A percentile compares a stretch with the other conserved stretches of the same genome.
These are phyloP conservation scores for Dunaliella primolecta DNA, from an alignment of 139 green algal species.

Conservation along the genomic window DNA sequence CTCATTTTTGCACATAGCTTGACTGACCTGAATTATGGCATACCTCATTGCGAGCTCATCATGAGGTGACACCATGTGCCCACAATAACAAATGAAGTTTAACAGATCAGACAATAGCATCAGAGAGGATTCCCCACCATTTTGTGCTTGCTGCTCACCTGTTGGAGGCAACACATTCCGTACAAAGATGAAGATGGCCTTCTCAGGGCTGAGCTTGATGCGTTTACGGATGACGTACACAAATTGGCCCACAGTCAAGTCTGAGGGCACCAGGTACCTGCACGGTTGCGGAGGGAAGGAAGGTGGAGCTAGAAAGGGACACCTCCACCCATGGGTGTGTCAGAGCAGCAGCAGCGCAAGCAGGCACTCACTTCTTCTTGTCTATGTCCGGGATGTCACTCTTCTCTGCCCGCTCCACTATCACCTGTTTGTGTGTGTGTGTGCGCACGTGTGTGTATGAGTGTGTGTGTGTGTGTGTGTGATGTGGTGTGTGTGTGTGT, in stretches of 20 bases:
- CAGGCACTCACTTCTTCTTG: constrained; percentile 97
- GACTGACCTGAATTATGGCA: too few species aligned
- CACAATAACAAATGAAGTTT: too few species aligned
- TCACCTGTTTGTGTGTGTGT: constrained; percentile 72
- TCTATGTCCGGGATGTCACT: constrained; percentile 98
- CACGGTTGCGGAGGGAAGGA: background rate
- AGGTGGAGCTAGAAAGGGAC: background rate
- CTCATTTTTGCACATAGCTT: too few species aligned
- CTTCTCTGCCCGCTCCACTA: constrained; percentile 94
- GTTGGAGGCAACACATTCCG: constrained; percentile 94
- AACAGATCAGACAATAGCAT: too few species aligned
- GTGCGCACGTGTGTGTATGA: too few species aligned
- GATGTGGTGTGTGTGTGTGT: too few species aligned
- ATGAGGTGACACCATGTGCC: too few species aligned
- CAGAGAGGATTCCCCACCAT: too few species aligned
- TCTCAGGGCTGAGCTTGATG: constrained; percentile 94
- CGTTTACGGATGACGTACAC: constrained; percentile 99
- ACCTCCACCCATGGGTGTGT: background rate
- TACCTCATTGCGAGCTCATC: too few species aligned
- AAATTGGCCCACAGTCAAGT: constrained; percentile 98
- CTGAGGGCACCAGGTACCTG: constrained; percentile 96
- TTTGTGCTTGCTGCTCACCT: too few species aligned
- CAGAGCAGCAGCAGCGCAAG: too few species aligned
- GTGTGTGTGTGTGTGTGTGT: too few species aligned
- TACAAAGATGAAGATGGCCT: constrained; percentile 99